Base-by-base conservation (phyloP, 106 monocot species). In the Platanthera guangdongensis region DNA sequence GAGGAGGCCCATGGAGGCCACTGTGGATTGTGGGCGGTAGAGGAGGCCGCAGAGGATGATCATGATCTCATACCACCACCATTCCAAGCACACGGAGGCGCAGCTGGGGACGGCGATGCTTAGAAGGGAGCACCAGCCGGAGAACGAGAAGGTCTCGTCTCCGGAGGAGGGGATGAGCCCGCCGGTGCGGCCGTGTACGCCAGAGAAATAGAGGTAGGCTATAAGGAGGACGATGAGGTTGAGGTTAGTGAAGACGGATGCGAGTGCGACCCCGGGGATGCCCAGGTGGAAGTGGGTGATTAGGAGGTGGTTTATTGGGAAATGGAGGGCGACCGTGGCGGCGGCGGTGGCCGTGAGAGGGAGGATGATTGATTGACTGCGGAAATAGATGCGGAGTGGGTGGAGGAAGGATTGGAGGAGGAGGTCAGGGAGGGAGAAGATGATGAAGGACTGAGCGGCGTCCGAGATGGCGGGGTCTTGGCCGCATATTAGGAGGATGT, bases 21-120 rank as follows among this genome's bases (percentile, higher is more conserved):
- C 80, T 19, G 88, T 78, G 32, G 85, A 67, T 25, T 76, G 78
- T 3, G 88, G 88, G 70, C 82, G 57, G 18, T 52, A 9, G 70
- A 88, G 82, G 55, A 85, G 78, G 19, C 88, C 88, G 75, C 88
- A 85, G 57, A 88, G 85, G 9, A 88, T 54, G 74, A 88, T 11
- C 95, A 95, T 95, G 79, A 95, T 90, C 80, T 95, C 95, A 78
- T 95, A 95, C 92, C 95, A 95, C 95, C 95, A 95, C 95, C 95
- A 95, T 73, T 95, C 95, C 48, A 95, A 77, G 73, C 95, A 95
- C 9, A 96, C 95, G 47, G 85, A 85, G 12, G 82, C 16, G 80
- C 88, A 88, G 78, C 88, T 85, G 49, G 82, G 82, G 7, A 85
- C 50, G 11, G 82, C 82, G 22, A 88, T 77, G 64, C 39, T 19